Evolutionary conservation across 73 alveolate genomes (phyloP), one percentile per base, ranked within the genome.

Genomic region (Blepharisma japonicum): DNA sequence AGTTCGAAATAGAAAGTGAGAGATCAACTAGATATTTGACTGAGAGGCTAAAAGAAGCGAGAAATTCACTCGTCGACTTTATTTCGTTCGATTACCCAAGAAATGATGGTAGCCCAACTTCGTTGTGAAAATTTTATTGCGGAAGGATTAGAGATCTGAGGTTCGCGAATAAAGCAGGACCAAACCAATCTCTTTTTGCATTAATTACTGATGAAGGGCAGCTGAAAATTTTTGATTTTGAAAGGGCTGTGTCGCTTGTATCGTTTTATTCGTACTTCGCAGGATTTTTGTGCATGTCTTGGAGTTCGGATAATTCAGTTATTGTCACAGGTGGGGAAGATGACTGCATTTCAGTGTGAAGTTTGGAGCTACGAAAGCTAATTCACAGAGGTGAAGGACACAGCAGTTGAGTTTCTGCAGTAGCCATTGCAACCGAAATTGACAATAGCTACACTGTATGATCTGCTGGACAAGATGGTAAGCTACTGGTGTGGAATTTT

Each of bases 391-490:
- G 74, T 2, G 50, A 18, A 14, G 74, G 50, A 9, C 74, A 61
- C 23, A 20, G 18, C 18, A 14, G 47, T 5, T 61, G 74, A 39
- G 74, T 61, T 25, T 8, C 49, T 61, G 74, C 50, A 39, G 46
- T 61, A 18, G n/a, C 18, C 14, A 14, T n/a, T 39, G 11, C 14
- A 5, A 20, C 42, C 0, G 42, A 61, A 14, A 61, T 9, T n/a
- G n/a, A 14, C 39, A 9, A 11, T 20, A 39, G 39, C 18, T 25
- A 14, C 46, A 25, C 23, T 2, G 74, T 61, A 18, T 14, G n/a
- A 14, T 61, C 74, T n/a, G 74, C 47, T 1, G 74, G 74, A 20
- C 74, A 61, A 61, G 74, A 61, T 25, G 74, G 74, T 20, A 61
- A 61, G 23, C 11, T 61, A 1, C 11, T n/a, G 14, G 14, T 61